Evolutionary conservation across 2,329 filamentous ascomycete genomes (phyloP).

Genomic region (Claviceps purpurea): DNA sequence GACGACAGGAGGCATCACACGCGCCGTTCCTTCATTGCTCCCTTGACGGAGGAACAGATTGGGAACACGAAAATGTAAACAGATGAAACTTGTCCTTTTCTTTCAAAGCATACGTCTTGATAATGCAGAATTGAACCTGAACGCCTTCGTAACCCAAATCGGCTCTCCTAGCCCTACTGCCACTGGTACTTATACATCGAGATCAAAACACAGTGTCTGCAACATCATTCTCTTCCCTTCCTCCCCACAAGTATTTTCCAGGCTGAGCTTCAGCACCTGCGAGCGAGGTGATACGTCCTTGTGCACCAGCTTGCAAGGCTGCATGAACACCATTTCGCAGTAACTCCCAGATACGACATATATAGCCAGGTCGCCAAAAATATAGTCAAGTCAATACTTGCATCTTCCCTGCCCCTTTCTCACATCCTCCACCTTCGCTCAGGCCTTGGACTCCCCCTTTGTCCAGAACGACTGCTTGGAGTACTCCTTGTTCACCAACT

Average conservation of each 20-base stretch:
- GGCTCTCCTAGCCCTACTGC: conserved; percentile 13
- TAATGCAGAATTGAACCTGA: conserved; percentile 19
- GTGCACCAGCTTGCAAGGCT: no score
- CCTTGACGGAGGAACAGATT: not conserved
- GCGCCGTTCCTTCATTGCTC: not conserved
- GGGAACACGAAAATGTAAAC: not conserved
- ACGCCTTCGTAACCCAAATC: conserved; percentile 24
- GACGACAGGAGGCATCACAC: no score
- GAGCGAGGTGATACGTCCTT: no score
- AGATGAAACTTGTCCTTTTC: not conserved
- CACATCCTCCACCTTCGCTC: not conserved
- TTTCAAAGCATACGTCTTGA: conserved; percentile 2
- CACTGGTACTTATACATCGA: conserved; percentile 22
- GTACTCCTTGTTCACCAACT: conserved; percentile 53
- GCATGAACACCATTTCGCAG: not conserved
- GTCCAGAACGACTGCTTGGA: conserved; percentile 41
- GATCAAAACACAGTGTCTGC: conserved; percentile 9
- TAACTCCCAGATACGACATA: not conserved
- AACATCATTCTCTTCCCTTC: not conserved
- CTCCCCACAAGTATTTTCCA: not conserved
- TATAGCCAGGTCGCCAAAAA: no score
- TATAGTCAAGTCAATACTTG: not conserved
- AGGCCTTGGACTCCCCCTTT: conserved; percentile 23
- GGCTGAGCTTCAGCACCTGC: not conserved
- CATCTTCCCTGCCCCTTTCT: not conserved